phyloP scores from a whole-genome alignment of 148 eudicot species.

The Vaccinium vitisidaea region DNA sequence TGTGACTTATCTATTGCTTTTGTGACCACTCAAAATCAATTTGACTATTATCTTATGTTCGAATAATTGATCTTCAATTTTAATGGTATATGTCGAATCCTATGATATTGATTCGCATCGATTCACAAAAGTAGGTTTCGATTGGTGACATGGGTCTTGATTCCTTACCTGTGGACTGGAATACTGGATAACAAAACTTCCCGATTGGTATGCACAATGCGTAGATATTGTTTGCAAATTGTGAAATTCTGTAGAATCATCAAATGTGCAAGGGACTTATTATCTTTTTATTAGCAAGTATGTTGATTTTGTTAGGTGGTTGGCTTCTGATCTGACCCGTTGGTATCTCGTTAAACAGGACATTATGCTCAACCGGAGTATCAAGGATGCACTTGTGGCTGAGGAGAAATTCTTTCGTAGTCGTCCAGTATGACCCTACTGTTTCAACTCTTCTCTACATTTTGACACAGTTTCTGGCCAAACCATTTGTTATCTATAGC shows the following conservation, averaged over 20 bases:
- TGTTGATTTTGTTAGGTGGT: neutral
- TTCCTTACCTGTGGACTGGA: neutral
- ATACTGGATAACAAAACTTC: neutral
- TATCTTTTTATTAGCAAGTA: neutral
- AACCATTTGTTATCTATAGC: slow-evolving; percentile 5
- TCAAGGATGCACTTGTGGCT: slow-evolving; percentile 87
- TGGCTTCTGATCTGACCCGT: slow-evolving; percentile 12
- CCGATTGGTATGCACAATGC: neutral
- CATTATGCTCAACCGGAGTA: slow-evolving; percentile 65
- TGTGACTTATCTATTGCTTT: neutral
- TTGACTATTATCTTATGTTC: neutral
- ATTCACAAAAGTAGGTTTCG: neutral
- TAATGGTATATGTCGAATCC: neutral
- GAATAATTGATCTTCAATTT: neutral
- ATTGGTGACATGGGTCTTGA: neutral
- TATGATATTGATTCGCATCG: neutral
- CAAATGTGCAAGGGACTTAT: neutral
- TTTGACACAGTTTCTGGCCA: neutral
- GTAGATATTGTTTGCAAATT: neutral
- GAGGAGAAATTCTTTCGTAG: slow-evolving; percentile 97
- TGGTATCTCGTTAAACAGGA: slow-evolving; percentile 52
- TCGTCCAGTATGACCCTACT: slow-evolving; percentile 61
- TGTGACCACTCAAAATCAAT: neutral
- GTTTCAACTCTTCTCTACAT: neutral
- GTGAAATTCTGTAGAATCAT: neutral